Evolutionary conservation across 1,284 basidiomycete genomes (phyloP), one percentile per base, ranked within the genome.

Genomic region (Pascua sp.): DNA sequence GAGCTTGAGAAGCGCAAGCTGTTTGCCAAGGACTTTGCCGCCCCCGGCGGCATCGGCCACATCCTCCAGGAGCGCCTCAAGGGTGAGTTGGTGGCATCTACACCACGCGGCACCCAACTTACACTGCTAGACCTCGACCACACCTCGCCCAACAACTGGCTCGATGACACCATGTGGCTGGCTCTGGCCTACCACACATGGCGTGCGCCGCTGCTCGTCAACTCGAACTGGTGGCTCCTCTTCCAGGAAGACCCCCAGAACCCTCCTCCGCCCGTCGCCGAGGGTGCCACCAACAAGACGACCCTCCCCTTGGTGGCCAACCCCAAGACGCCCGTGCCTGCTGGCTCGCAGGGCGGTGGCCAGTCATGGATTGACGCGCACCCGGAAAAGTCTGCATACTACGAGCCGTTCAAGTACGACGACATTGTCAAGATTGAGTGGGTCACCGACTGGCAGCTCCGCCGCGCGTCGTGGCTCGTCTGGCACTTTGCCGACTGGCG

Each of bases 171-270:
- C 55, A 88, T 94, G 68, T 98, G 95, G 95, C 80, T 87, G 56
- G 86, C 88, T 65, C 88, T 89, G 65, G 87, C 91, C 0, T 98
- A 98, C 77, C 86, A 91, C 61, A 89, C 92, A 77, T 91, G 88
- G 86, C 84, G 94, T 47, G 84, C 85, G 1, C 91, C 95, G 0
- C 80, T 98, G 38, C 81, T 91, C 57, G 79, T 98, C 69, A 90
- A 98, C 78, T 95, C 92, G 10, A 97, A 98, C 72, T 98, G 94
- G 94, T 98, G 94, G 94, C 81, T 97, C 46, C 82, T 91, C n/a
- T 90, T 94, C 71, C 75, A 77, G 41, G 74, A 80, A 46, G 83
- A 85, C 70, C 66, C 76, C 13, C 70, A 68, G 57, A 79, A 82
- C 53, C 80, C 81, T 1, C 36, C 48, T 11, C 67, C 57, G 8